Percentiles rank a stretch among this genome's conserved stretches.
phyloP scores from a whole-genome alignment of 2,329 filamentous ascomycete species.

The Aspergillus sp. region DNA sequence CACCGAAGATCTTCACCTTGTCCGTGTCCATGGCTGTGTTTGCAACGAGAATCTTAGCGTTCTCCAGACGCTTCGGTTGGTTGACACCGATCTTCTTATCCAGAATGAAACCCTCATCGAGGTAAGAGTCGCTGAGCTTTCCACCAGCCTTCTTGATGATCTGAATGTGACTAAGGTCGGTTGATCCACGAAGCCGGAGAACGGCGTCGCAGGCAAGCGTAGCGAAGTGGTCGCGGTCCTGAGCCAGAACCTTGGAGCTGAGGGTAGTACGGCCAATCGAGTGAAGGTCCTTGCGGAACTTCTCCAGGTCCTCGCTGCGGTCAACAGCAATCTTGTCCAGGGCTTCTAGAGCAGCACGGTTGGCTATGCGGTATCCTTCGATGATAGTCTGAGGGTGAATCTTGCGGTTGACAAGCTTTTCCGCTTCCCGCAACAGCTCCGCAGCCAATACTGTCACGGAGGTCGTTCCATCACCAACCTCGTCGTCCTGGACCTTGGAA shows the following conservation, averaged over 20 bases:
- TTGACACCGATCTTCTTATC: conserved; percentile 99
- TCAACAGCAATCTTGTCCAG: conserved; percentile 83
- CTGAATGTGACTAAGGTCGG: conserved; percentile 95
- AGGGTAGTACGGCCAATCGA: conserved; percentile 92
- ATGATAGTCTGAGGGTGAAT: conserved; percentile 99
- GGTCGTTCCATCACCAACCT: conserved; percentile 96
- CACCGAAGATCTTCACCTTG: conserved; percentile 99
- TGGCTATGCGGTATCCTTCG: conserved; percentile 97
- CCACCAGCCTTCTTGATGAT: conserved; percentile 99
- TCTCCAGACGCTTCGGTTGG: conserved; percentile 94
- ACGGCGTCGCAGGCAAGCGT: conserved; percentile 88
- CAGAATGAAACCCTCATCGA: conserved; percentile 96
- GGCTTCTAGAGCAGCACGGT: conserved; percentile 78
- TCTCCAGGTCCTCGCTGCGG: conserved; percentile 77
- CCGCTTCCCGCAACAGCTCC: conserved; percentile 91
- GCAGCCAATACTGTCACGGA: conserved; percentile 96
- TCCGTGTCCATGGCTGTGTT: conserved; percentile 99
- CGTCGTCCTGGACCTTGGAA: conserved; percentile 98
- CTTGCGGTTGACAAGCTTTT: conserved; percentile 96
- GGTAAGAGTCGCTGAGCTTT: conserved; percentile 95
- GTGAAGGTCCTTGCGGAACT: conserved; percentile 85
- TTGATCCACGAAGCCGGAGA: conserved; percentile 81
- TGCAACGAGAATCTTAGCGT: conserved; percentile 95
- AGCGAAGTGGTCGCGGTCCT: conserved; percentile 90
- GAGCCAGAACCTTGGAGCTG: conserved; percentile 93